Base-by-base conservation (phyloP, 2,329 filamentous ascomycete species). In the Fusarium nelsonii region DNA sequence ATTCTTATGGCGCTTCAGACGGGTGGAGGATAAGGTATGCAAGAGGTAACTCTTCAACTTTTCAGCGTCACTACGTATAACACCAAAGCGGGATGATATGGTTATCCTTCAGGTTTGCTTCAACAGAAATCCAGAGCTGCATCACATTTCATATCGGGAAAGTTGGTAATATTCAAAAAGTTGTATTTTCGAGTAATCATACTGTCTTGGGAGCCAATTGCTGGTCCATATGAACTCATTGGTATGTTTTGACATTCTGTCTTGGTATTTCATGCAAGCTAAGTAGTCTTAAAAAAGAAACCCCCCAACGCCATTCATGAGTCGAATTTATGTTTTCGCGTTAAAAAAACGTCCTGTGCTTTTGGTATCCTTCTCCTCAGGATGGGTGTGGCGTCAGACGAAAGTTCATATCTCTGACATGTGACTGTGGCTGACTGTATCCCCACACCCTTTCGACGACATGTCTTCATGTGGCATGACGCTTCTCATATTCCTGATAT, bases 231-330 rank as follows among this genome's bases (percentile, higher is more conserved):
- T 62, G 34, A 45, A 41, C 65, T 45, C 49, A 20, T 46, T 51
- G 16, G 34, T 55, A 50, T 51, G 55, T n/a, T 58, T 63, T 54
- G 40, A 59, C 59, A 63, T 67, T 59, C 58, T 60, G 33, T 57
- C 52, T 44, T 70, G 67, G 54, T 69, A 71, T 68, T 65, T 57
- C 64, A 37, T 61, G 40, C 59, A 59, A 57, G 49, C 50, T 46
- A 46, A 59, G 45, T 70, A 72, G 56, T 59, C 32, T 65, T 50
- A 41, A 69, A 67, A 62, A 69, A 71, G 54, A 55, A 68, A 70
- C 65, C 69, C 56, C 45, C 60, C 58, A 73, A 74, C 72, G 72
- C 72, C 72, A 64, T 73, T 74, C 72, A 55, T 74, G 51, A 74
- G 58, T 72, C 67, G 58, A 72, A 71, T 68, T 73, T 74, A 69